Evolutionary conservation across 805 yeast species (phyloP).

Genomic region (Metschnikowia santaceciliae): DNA sequence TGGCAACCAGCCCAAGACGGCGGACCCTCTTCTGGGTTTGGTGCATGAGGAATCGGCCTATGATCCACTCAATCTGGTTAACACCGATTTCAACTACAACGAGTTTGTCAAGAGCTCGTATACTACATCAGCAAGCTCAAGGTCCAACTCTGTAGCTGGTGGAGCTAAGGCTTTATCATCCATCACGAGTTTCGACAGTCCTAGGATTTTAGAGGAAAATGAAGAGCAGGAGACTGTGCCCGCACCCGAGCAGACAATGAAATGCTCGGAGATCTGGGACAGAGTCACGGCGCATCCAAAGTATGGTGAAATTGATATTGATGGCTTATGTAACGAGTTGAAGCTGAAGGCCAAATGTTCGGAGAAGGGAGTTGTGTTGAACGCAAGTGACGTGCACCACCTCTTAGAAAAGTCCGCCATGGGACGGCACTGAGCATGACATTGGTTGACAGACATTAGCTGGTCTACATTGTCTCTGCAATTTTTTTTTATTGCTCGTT

Average conservation of each 20-base stretch:
- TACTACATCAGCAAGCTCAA: slow-evolving; percentile 22
- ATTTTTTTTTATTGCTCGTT: background rate
- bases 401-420: slow-evolving; percentile 31
- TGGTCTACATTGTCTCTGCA: background rate
- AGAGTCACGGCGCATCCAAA: slow-evolving; percentile 91
- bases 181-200: slow-evolving; percentile 18
- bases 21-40: slow-evolving; percentile 40
- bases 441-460: slow-evolving; percentile 4
- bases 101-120: slow-evolving; percentile 34
- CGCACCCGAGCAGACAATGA: slow-evolving; percentile 54
- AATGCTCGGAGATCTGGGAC: slow-evolving; percentile 95
- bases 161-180: slow-evolving; percentile 14
- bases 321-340: slow-evolving; percentile 85
- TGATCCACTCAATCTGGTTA: slow-evolving; percentile 43
- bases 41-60: slow-evolving; percentile 55
- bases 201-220: slow-evolving; percentile 15
- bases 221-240: slow-evolving; percentile 51
- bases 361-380: slow-evolving; percentile 85
- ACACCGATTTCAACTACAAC: slow-evolving; percentile 34
- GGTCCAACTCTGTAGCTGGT: slow-evolving; percentile 13
- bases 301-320: slow-evolving; percentile 90
- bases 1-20: slow-evolving; percentile 15
- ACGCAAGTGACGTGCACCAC: slow-evolving; percentile 71
- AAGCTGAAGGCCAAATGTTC: slow-evolving; percentile 93
- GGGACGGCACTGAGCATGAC: slow-evolving; percentile 1